Conservation (phyloP, 164 flowering plant species). For the grape (Vitis vinifera) region DNA sequence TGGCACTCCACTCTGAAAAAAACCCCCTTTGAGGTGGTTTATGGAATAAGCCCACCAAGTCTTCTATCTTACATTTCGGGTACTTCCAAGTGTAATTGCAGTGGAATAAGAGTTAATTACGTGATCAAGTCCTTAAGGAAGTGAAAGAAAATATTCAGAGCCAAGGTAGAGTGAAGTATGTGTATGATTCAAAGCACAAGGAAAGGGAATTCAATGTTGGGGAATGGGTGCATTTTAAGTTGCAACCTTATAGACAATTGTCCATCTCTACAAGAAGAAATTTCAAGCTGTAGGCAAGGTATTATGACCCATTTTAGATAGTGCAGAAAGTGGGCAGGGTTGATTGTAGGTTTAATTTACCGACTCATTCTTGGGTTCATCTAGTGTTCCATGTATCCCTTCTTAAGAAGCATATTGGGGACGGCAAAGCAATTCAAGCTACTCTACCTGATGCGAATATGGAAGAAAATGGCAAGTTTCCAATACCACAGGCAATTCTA, state of each 20-base stretch:
- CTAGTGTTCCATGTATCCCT: constrained; percentile 4
- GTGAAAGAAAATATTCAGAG: not conserved
- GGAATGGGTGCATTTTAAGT: not conserved
- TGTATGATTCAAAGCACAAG: not conserved
- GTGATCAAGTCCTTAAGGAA: not conserved
- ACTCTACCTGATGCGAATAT: not conserved
- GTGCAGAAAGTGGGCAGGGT: constrained; percentile 1
- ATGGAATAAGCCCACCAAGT: not conserved
- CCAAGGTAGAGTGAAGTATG: not conserved
- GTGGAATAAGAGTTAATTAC: not conserved
- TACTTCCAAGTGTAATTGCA: not conserved
- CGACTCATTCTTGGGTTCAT: not conserved
- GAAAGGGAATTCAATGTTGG: not conserved
- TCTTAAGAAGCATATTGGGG: constrained; percentile 2
- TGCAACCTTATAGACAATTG: constrained; percentile 6
- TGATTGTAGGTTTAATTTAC: constrained; percentile 8
- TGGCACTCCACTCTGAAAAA: not conserved
- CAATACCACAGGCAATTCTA: not conserved
- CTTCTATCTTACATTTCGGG: not conserved
- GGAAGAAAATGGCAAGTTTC: not conserved
- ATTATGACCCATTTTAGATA: constrained; percentile 12
- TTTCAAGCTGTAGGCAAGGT: constrained; percentile 3
- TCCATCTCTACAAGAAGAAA: not conserved
- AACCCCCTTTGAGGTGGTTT: not conserved
- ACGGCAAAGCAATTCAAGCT: not conserved